Percentiles rank a stretch among this genome's conserved stretches.
Evolutionary conservation across 2,329 filamentous ascomycete genomes (phyloP).

Genomic region (Cadophora sp.): DNA sequence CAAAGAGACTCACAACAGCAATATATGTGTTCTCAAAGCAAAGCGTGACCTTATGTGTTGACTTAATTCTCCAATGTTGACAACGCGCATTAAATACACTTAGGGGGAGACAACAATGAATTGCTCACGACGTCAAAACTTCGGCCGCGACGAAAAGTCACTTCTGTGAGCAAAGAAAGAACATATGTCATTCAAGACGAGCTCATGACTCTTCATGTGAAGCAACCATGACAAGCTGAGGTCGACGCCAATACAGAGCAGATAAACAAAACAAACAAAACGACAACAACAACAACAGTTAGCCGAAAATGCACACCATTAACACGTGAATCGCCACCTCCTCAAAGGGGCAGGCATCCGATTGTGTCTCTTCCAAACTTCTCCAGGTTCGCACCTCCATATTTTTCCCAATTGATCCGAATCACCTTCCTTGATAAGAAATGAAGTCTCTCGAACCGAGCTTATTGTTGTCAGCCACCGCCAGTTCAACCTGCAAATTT

Average conservation of each 20-base stretch:
- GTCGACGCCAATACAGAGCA: neutral
- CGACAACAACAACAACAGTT: too few species aligned
- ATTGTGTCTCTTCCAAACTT: neutral
- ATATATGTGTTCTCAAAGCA: too few species aligned
- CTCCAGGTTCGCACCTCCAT: neutral
- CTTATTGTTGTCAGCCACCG: neutral
- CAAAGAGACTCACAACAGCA: too few species aligned
- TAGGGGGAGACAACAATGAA: too few species aligned
- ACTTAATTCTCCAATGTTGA: too few species aligned
- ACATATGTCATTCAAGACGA: neutral
- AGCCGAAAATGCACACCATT: neutral
- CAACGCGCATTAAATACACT: too few species aligned
- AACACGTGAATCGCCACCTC: constrained; percentile 11
- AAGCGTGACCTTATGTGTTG: too few species aligned
- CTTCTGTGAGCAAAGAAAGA: neutral
- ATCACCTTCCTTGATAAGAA: neutral
- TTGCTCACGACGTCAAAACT: too few species aligned
- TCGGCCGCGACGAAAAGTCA: too few species aligned
- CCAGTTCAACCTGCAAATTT: neutral
- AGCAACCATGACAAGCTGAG: neutral
- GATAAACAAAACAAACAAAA: neutral
- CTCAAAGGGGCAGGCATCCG: neutral
- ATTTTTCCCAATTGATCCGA: neutral
- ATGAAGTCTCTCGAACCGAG: neutral
- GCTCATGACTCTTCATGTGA: neutral